Base-by-base conservation (phyloP, 2,329 filamentous ascomycete genomes). In the Exophiala bonariae region DNA sequence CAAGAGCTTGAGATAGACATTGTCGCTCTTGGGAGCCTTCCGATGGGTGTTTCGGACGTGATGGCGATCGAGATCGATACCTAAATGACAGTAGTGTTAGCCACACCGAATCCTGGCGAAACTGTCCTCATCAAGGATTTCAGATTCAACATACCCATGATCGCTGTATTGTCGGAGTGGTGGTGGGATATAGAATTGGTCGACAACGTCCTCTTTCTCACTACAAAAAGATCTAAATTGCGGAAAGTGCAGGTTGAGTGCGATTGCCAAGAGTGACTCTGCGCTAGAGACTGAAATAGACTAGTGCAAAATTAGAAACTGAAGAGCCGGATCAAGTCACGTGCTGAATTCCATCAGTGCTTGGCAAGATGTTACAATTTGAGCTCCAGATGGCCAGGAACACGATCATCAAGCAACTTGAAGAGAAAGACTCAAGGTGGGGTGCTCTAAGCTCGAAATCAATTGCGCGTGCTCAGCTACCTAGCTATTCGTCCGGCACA, bases 21-120 rank as follows among this genome's bases (percentile, higher is more conserved):
- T 96, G 80, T 95, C 88, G 80, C 87, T 95, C 87, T 96, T 96
- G 70, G 91, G 89, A 64, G 89, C 89, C 83, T 87, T 89, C 76
- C 90, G 89, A 82, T 96, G 90, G 71, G 70, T 77, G 75, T 69
- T 73, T 72, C 77, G 75, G 70, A 82, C 78, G 75, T 82, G 79
- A 73, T 82, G 79, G 69, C 73, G 73, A 72, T 82, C 77, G 65
- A 78, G 69, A 69, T 78, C 75, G 71, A 77, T 77, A 75, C 74
- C 74, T 76, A 56, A 7, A 19, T 5, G 19, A 8, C 16, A n/a
- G 11, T n/a, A 34, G 19, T 31, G 35, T 52, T 37, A 55, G 40
- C 44, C 19, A 19, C 16, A n/a, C n/a, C n/a, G n/a, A n/a, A n/a
- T n/a, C n/a, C n/a, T n/a, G n/a, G n/a, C n/a, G n/a, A n/a, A n/a